phyloP scores from a whole-genome alignment of 176 grass and related monocot species.

The Zoysia japonica region DNA sequence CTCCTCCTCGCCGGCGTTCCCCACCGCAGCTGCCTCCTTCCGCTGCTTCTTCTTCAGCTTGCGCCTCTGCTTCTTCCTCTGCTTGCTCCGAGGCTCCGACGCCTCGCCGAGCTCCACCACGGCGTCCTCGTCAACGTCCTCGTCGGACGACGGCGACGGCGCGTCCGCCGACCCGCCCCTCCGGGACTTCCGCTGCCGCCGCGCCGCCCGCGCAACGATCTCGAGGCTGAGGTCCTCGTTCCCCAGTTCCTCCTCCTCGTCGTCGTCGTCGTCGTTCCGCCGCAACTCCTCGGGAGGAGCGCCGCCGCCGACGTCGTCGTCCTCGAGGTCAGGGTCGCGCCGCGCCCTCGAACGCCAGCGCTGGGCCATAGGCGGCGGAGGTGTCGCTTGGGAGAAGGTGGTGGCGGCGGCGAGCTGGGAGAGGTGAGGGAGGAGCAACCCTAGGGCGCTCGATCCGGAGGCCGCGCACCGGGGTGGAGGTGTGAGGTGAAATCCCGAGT shows the following conservation, averaged over 20 bases:
- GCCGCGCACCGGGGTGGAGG: not conserved
- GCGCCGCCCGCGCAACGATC: slow-evolving; percentile 58
- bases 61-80: slow-evolving; percentile 51
- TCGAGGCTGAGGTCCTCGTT: slow-evolving; percentile 91
- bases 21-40: slow-evolving; percentile 32
- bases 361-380: slow-evolving; percentile 44
- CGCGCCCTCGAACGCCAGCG: slow-evolving; percentile 48
- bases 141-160: slow-evolving; percentile 36
- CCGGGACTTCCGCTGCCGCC: slow-evolving; percentile 28
- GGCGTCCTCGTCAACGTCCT: slow-evolving; percentile 41
- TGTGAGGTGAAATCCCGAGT: not conserved
- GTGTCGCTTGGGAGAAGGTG: not conserved
- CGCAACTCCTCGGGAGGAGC: not conserved
- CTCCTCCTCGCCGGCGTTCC: not conserved
- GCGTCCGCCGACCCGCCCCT: slow-evolving; percentile 26
- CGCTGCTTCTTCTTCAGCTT: slow-evolving; percentile 48
- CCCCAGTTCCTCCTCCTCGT: slow-evolving; percentile 62
- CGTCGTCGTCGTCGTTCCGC: slow-evolving; percentile 25
- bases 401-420: not conserved
- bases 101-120: slow-evolving; percentile 38
- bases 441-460: slow-evolving; percentile 38
- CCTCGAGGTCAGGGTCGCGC: slow-evolving; percentile 40
- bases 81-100: slow-evolving; percentile 40
- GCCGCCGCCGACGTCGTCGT: slow-evolving; percentile 23
- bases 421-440: slow-evolving; percentile 28